Conservation (phyloP, 306 rosid genomes). For the Adenanthera pavonina region DNA sequence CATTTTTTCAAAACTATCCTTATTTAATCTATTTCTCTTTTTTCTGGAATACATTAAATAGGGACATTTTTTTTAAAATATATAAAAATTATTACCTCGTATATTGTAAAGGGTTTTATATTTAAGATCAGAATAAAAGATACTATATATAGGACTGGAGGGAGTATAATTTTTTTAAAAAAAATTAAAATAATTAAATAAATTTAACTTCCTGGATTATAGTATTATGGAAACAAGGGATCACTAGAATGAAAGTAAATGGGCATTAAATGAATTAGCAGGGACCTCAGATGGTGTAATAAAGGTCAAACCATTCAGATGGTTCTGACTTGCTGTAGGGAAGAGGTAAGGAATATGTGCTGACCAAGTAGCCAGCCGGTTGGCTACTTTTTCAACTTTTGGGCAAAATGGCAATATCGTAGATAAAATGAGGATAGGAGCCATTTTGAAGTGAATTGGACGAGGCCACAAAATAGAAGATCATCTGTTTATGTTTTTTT, state of each 20-base stretch:
- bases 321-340: not conserved
- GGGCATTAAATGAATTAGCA: not conserved
- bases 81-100: too few species aligned
- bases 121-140: too few species aligned
- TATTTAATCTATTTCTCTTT: too few species aligned
- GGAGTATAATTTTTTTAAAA: too few species aligned
- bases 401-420: not conserved
- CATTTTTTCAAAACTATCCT: too few species aligned
- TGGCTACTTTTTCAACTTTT: not conserved
- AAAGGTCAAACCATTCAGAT: not conserved
- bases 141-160: too few species aligned
- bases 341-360: constrained; percentile 17
- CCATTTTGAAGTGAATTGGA: not conserved
- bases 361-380: not conserved
- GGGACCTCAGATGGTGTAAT: not conserved
- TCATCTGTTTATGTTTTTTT: too few species aligned
- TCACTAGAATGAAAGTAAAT: not conserved
- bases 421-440: not conserved
- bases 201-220: too few species aligned
- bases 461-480: not conserved
- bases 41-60: too few species aligned
- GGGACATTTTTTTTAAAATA: too few species aligned
- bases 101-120: too few species aligned
- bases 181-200: too few species aligned
- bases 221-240: not conserved